Conservation (phyloP, 345 rosid species). For the Eucalyptus curtisii region DNA sequence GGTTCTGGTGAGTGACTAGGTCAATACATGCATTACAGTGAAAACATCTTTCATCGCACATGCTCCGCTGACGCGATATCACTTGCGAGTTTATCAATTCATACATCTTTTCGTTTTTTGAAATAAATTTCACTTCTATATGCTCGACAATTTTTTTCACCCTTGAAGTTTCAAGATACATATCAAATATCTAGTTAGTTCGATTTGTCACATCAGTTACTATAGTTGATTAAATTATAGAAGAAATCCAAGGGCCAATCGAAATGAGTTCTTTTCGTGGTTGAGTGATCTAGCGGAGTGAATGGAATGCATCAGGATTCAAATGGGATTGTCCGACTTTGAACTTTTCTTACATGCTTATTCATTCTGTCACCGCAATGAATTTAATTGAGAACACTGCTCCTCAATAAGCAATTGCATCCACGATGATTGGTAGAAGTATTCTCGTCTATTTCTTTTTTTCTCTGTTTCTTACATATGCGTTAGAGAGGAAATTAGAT, state of each 20-base stretch:
- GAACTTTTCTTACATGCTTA: background rate
- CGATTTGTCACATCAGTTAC: background rate
- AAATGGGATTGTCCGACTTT: background rate
- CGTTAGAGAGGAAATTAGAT: background rate
- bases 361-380: background rate
- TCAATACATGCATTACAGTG: background rate
- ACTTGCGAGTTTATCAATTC: background rate
- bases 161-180: background rate
- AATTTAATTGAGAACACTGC: background rate
- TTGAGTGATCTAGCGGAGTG: background rate
- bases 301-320: background rate
- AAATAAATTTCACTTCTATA: background rate
- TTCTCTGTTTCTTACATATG: background rate
- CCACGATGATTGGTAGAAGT: background rate
- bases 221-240: background rate
- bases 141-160: background rate
- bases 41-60: background rate
- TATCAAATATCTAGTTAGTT: background rate
- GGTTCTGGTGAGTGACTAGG: conserved; percentile 29
- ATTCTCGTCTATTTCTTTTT: background rate
- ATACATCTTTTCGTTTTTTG: background rate
- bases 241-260: background rate
- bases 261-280: background rate
- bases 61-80: background rate
- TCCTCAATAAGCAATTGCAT: background rate